Evolutionary conservation across 768 basidiomycete genomes (phyloP), one percentile per base, ranked within the genome.

Genomic region (Tephrocybe rancida): DNA sequence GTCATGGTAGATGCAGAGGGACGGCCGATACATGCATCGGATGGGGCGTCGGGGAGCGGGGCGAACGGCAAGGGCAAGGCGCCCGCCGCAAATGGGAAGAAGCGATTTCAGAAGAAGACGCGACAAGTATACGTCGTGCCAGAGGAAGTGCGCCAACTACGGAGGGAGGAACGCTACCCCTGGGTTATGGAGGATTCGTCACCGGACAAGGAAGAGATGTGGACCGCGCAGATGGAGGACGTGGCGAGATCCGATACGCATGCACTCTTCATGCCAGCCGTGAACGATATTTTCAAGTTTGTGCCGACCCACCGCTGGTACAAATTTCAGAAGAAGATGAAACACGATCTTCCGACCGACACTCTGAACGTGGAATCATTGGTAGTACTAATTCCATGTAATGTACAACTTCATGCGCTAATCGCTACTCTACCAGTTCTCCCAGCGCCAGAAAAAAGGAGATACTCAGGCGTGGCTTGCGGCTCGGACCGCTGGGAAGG

Each of bases 281-380:
- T 85, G 50, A 85, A 86, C 62, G 85, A 92, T 53, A 79, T 86
- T 34, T 95, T 95, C 78, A 87, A 90, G 64, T 92, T 95, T 69
- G 87, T 95, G 10, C 88, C 92, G 13, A 85, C 90, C 5, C 84
- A 92, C 66, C 80, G 92, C 39, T 95, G 90, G 90, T 95, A 95
- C 78, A 92, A 92, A 70, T 94, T 94, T 66, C 90, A 90, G 72
- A 92, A 92, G 77, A 86, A 85, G 60, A 79, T 89, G 38, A 87
- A 85, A 62, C 85, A 92, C 62, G 80, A 84, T 63, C 73, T 90
- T 14, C 87, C 86, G 39, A 81, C 82, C 35, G 76, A 77, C 78
- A 70, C 88, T 75, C 72, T 85, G 76, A 72, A 87, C 75, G 61
- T 92, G 81, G 80, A 84, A 76, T 63, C 73, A 79, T 69, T 90